Evolutionary conservation across 1,139 yeast genomes (phyloP).

Genomic region (Geotrichum armillariae): DNA sequence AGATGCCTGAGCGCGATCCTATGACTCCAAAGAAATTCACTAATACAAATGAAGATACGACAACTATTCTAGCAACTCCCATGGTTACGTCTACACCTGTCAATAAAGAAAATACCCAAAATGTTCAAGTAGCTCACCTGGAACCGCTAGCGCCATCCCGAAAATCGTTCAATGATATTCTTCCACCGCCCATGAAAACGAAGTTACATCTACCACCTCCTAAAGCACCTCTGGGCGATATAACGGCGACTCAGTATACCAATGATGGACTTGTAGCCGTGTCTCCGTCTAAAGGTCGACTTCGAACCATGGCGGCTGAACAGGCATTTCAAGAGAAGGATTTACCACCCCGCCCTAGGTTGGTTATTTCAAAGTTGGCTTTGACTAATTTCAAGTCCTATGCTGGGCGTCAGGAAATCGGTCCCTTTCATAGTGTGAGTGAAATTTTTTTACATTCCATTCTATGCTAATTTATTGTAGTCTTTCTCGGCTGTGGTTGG

Average conservation of each 20-base stretch:
- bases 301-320: conserved; percentile 21
- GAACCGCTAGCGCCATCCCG: conserved; percentile 9
- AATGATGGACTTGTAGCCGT: conserved; percentile 18
- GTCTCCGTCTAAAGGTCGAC: conserved; percentile 21
- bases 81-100: conserved; percentile 3
- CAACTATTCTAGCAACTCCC: conserved; percentile 2
- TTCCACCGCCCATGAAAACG: conserved; percentile 1
- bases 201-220: conserved; percentile 3
- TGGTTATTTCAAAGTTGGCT: conserved; percentile 72
- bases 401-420: conserved; percentile 91
- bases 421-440: conserved; percentile 72
- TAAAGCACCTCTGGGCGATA: not conserved
- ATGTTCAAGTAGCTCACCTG: conserved; percentile 10
- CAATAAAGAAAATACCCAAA: not conserved
- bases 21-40: not conserved
- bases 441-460: not conserved
- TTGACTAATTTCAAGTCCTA: conserved; percentile 91
- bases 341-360: conserved; percentile 45
- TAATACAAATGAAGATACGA: not conserved
- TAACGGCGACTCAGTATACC: not conserved
- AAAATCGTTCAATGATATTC: conserved; percentile 3
- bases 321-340: conserved; percentile 16
- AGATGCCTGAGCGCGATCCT: not conserved
- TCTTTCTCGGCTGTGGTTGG: conserved; percentile 99
- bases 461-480: conserved; percentile 34